These are phyloP conservation scores for Coleophoma cylindrospora DNA, from an alignment of 2,329 filamentous ascomycete genomes.

Conservation along the genomic window DNA sequence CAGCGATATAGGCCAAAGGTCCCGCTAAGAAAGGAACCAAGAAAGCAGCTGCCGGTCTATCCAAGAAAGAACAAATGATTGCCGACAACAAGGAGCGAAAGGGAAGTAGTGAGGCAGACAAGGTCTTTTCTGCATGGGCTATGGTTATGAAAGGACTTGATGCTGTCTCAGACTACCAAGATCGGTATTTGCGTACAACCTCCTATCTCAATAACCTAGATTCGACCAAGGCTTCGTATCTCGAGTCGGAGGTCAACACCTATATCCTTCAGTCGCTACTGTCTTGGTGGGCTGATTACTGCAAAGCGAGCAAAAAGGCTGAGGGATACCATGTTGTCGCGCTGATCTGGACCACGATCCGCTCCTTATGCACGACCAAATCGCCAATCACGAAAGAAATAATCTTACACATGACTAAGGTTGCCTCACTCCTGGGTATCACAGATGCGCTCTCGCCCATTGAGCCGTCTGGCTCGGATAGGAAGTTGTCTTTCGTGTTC, in stretches of 20 bases:
- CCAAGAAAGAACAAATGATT: constrained; percentile 28
- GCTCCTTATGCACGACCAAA: constrained; percentile 30
- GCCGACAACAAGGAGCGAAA: constrained; percentile 25
- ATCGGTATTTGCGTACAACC: constrained; percentile 21
- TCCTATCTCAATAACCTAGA: constrained; percentile 25
- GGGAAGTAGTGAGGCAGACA: constrained; percentile 22
- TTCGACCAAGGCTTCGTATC: constrained; percentile 16
- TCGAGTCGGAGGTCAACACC: constrained; percentile 30
- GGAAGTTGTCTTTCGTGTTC: constrained; percentile 39
- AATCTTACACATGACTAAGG: constrained; percentile 25
- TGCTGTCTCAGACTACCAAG: constrained; percentile 19
- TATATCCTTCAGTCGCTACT: constrained; percentile 44
- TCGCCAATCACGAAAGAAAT: constrained; percentile 36
- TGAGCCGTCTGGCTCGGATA: constrained; percentile 21
- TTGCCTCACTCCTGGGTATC: constrained; percentile 27
- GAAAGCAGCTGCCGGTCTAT: constrained; percentile 33
- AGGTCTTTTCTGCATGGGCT: constrained; percentile 24
- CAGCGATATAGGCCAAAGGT: constrained; percentile 1
- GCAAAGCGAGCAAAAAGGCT: constrained; percentile 24
- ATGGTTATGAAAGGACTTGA: constrained; percentile 24
- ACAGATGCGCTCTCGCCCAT: constrained; percentile 22
- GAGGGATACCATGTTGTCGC: constrained; percentile 36
- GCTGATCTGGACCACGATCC: constrained; percentile 38
- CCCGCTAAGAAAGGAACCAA: constrained; percentile 25
- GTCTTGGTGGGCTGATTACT: constrained; percentile 40